A percentile compares a stretch with the other conserved stretches of the same genome.
These are phyloP conservation scores for Panicum miliaceum DNA, from an alignment of 176 grass and related monocot genomes.

Conservation along the genomic window DNA sequence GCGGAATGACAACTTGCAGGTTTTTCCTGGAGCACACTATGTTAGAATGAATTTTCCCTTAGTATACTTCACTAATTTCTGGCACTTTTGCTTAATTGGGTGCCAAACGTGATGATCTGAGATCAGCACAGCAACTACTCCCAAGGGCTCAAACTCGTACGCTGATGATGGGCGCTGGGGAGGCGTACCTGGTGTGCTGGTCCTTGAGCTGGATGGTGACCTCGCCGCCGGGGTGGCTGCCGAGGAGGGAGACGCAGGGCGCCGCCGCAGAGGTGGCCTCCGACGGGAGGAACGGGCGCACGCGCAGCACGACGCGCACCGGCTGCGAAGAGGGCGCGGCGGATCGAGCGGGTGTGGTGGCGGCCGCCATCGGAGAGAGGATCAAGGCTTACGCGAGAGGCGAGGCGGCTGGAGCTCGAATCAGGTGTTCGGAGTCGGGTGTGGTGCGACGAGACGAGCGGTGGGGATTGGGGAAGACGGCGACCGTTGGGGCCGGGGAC, in stretches of 20 bases:
- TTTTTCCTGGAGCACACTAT: background rate
- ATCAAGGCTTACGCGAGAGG: background rate
- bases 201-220: constrained; percentile 80
- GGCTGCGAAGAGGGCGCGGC: constrained; percentile 37
- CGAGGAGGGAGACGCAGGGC: constrained; percentile 69
- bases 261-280: constrained; percentile 37
- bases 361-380: constrained; percentile 45
- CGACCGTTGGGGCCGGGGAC: constrained; percentile 42
- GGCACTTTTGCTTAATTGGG: background rate
- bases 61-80: background rate
- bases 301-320: constrained; percentile 80
- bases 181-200: constrained; percentile 66
- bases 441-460: background rate
- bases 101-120: background rate
- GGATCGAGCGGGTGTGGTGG: background rate
- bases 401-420: background rate
- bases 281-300: constrained; percentile 78
- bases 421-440: background rate
- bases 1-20: background rate
- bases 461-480: background rate
- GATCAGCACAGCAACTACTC: background rate
- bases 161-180: background rate
- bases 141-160: background rate
- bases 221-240: constrained; percentile 39
- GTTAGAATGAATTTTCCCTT: background rate